phyloP scores from a whole-genome alignment of 106 monocot species.

The Acorus calamus region DNA sequence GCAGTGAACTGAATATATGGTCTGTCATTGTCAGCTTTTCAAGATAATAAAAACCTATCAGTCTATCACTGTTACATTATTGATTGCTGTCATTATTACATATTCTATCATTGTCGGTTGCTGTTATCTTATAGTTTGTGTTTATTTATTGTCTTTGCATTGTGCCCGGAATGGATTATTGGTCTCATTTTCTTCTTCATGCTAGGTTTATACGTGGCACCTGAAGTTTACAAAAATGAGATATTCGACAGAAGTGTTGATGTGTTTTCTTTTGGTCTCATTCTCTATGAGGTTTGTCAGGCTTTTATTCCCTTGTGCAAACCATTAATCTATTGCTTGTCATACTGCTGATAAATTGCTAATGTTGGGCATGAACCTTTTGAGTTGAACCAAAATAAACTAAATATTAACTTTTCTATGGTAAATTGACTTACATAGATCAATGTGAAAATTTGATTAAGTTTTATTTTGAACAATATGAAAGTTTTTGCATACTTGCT shows the following conservation, averaged over 20 bases:
- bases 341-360: not conserved
- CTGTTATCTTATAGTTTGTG: not conserved
- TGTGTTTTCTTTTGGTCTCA: constrained; percentile 81
- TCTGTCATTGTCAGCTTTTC: too few relatives aligned
- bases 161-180: too few relatives aligned
- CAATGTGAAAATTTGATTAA: too few relatives aligned
- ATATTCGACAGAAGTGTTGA: constrained; percentile 68
- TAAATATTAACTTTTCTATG: too few relatives aligned
- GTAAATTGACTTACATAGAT: too few relatives aligned
- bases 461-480: too few relatives aligned
- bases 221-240: constrained; percentile 81
- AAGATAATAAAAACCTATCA: too few relatives aligned
- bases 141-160: not conserved
- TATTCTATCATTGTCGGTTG: constrained; percentile 2
- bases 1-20: too few relatives aligned
- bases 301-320: not conserved
- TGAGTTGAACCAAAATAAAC: too few relatives aligned
- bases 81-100: not conserved
- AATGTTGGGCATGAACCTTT: not conserved
- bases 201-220: constrained; percentile 69
- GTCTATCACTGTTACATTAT: too few relatives aligned
- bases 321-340: not conserved
- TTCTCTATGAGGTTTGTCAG: constrained; percentile 70
- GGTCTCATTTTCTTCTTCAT: constrained; percentile 2
- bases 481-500: too few relatives aligned